Evolutionary conservation across 2,329 filamentous ascomycete species (phyloP), one percentile per base, ranked within the genome.

Genomic region (Aquanectria penicillioides): DNA sequence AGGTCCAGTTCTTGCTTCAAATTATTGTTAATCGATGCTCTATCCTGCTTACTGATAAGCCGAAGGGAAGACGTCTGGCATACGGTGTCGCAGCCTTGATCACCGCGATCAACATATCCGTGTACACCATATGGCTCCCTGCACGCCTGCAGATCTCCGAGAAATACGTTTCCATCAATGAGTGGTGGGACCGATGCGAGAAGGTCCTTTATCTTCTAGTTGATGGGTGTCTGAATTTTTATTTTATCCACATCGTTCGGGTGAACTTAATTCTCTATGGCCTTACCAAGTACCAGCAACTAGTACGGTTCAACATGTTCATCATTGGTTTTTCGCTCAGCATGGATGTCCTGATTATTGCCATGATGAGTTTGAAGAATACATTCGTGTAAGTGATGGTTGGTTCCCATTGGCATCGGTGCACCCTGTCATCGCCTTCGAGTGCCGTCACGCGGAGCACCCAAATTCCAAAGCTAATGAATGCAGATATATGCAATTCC

Each of bases 401-500:
- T n/a, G n/a, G n/a, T n/a, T n/a, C n/a, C n/a, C n/a, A n/a, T n/a
- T n/a, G n/a, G n/a, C n/a, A n/a, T n/a, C n/a, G n/a, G n/a, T n/a
- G 13, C 2, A 15, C 5, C 2, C 20, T 17, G 23, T 15, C 40
- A 5, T 18, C n/a, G 12, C 13, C 23, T 11, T 15, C n/a, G n/a
- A n/a, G n/a, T n/a, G n/a, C n/a, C n/a, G n/a, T n/a, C n/a, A n/a
- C n/a, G n/a, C n/a, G n/a, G n/a, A n/a, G n/a, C n/a, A n/a, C n/a
- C n/a, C n/a, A n/a, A n/a, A 29, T 20, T 6, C 18, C 9, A n/a
- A 10, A 22, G 34, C 57, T 62, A 23, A 62, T n/a, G 2, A 8
- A 12, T 5, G 3, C 7, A 68, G 68, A n/a, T 71, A 82, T 62
- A 78, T 83, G 59, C 80, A 83, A 62, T 82, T 84, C 64, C 81